Evolutionary conservation across 257 asterid genomes (phyloP), one percentile per base, ranked within the genome.

Genomic region (Sherardia arvensis): DNA sequence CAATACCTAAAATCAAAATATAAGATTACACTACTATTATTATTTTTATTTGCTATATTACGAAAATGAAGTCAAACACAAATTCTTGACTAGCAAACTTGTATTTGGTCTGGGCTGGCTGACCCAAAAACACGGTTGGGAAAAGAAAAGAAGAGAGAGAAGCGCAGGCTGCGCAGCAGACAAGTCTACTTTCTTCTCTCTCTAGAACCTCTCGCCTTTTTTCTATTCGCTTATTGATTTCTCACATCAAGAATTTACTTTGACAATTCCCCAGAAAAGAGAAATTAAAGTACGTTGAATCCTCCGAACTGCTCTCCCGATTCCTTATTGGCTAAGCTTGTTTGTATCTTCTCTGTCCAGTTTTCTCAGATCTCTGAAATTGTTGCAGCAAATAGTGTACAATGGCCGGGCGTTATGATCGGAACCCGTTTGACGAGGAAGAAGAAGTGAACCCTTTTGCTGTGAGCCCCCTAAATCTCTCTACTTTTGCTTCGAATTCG

Each of bases 371-470:
- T 63, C 74, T 70, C 69, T n/a, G 62, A 45, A 25, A 34, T 7
- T 15, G 63, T 36, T 2, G 29, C 45, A 43, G 49, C n/a, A 43
- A n/a, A 59, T 30, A 66, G 18, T n/a, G 7, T 43, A 2, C 43
- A 33, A 73, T 73, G 77, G 77, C 77, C 62, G 81, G 90, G 73
- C 89, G 87, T 56, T 83, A 83, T 65, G 93, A 85, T 66, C 80
- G 73, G 38, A 85, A 85, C 68, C 77, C 80, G 40, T 76, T 76
- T 25, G 80, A 68, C 29, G 80, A 76, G 28, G 80, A 71, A 67
- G 74, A 76, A 1, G 80, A 76, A 76, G 77, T 78, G 61, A 74
- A 70, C 65, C 76, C 74, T 30, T 74, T 74, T 58, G 71, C 77
- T 30, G 70, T 79, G 55, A 69, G 74, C 32, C n/a, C n/a, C 58